Evolutionary conservation across 2,329 filamentous ascomycete genomes (phyloP).

Genomic region (Drechslerella stenobrocha): DNA sequence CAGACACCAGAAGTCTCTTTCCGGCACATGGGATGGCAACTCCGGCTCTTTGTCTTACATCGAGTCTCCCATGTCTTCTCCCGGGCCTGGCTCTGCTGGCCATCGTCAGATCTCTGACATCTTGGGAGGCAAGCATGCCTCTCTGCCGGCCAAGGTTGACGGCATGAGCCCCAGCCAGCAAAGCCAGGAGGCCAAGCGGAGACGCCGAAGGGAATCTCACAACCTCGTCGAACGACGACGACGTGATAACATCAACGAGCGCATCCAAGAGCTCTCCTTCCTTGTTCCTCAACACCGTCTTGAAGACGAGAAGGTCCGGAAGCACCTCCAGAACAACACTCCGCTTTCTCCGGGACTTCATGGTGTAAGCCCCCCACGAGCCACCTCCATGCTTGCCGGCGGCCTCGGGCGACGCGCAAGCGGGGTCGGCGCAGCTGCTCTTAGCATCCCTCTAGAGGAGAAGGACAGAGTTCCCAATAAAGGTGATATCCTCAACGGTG

Average conservation of each 20-base stretch:
- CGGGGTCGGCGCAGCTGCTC: conserved; percentile 63
- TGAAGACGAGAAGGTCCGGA: conserved; percentile 95
- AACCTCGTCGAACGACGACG: conserved; percentile 93
- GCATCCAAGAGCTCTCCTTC: conserved; percentile 93
- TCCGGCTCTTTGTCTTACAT: conserved; percentile 84
- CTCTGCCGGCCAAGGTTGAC: conserved; percentile 83
- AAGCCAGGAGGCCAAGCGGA: conserved; percentile 89
- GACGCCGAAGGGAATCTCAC: conserved; percentile 87
- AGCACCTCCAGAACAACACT: conserved; percentile 89
- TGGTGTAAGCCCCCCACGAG: conserved; percentile 71
- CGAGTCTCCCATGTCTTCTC: conserved; percentile 86
- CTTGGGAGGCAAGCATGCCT: conserved; percentile 82
- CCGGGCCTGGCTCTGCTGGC: conserved; percentile 59
- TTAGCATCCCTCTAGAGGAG: conserved; percentile 88
- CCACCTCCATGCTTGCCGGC: conserved; percentile 84
- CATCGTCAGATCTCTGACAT: conserved; percentile 84
- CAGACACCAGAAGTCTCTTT: conserved; percentile 77
- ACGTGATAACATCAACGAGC: conserved; percentile 97
- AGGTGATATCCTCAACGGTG: conserved; percentile 95
- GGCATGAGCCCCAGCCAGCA: conserved; percentile 64
- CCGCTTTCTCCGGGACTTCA: conserved; percentile 81
- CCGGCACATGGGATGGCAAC: conserved; percentile 80
- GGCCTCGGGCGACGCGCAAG: conserved; percentile 79
- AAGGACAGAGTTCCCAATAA: conserved; percentile 99
- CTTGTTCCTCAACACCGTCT: conserved; percentile 88